Evolutionary conservation across 192 early-diverging fungal genomes (phyloP), one percentile per base, ranked within the genome.

Genomic region (Entomortierella beljakovae): DNA sequence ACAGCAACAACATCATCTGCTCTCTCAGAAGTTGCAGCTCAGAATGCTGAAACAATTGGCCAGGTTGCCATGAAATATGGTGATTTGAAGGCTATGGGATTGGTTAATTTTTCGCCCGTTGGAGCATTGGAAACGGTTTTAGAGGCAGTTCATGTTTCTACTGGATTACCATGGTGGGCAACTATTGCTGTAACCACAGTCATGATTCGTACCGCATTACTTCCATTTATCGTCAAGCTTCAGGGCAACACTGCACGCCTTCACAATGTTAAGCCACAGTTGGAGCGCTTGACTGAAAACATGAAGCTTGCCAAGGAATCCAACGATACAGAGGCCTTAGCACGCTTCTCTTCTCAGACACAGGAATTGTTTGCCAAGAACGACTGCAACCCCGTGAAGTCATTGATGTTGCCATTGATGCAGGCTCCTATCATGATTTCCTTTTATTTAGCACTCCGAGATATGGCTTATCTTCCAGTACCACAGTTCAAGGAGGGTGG

Each of bases 101-200:
- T 98, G 31, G 88, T 86, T 50, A 83, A 90, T 46, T 89, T 75
- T 46, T 83, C 90, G 8, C 94, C 95, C 13, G 90, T 91, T 6
- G 95, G 94, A 37, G 54, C 84, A 23, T 67, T 91, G 20, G 90
- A 98, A 80, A 84, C 83, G 7, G 57, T 89, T 7, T 66, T 98
- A 31, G 97, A 99, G 80, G 87, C 84, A 23, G 68, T 94, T 40
- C 90, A 96, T 71, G 92, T 98, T 18, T 80, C 83, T 28, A 91
- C 90, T 18, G 96, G 96, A 6, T 75, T 98, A 60, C 95, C 96
- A 6, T 99, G 97, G 97, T 97, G 94, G 94, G 92, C 82, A 9
- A 90, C 96, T n/a, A 97, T 99, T 60, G 87, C 85, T 6, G 77
- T 69, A 11, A 74, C 89, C 1, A 95, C 93, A 0, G 35, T 97